Percentiles rank a stretch among this genome's conserved stretches.
Conservation (phyloP, 441 rosid genomes). For the Mallotus repandus region DNA sequence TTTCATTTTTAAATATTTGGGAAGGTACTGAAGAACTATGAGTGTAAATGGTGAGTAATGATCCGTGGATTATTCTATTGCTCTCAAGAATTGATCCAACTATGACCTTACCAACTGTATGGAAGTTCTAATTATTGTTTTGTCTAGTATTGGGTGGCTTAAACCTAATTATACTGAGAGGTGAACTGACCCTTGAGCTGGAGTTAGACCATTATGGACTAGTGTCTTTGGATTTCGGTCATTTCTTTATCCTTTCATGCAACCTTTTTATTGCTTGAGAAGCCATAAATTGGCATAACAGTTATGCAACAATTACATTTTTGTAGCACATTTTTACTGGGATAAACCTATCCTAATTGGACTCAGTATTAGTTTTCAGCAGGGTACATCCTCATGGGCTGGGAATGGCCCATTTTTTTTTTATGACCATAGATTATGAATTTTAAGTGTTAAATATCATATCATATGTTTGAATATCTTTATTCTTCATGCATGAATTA, state of each 20-base stretch:
- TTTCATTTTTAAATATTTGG: neutral
- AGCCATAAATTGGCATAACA: neutral
- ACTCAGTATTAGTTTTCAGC: neutral
- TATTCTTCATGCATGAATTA: neutral
- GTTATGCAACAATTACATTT: neutral
- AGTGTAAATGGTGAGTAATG: neutral
- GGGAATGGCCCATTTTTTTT: neutral
- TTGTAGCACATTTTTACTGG: neutral
- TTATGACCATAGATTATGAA: neutral
- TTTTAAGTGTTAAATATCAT: neutral
- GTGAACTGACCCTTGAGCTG: conserved; percentile 3
- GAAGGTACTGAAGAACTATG: neutral
- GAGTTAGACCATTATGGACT: neutral
- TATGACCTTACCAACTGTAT: neutral
- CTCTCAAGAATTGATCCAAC: neutral
- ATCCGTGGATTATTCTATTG: neutral
- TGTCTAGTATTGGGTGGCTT: neutral
- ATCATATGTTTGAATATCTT: conserved; percentile 1
- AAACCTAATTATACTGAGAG: neutral
- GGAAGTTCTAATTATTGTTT: conserved; percentile 1
- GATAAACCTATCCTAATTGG: neutral
- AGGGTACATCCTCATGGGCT: neutral
- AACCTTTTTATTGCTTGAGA: neutral
- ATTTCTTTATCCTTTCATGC: neutral
- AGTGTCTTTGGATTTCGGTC: neutral